Evolutionary conservation across 2,329 filamentous ascomycete genomes (phyloP).

Genomic region (Colletotrichum sp.): DNA sequence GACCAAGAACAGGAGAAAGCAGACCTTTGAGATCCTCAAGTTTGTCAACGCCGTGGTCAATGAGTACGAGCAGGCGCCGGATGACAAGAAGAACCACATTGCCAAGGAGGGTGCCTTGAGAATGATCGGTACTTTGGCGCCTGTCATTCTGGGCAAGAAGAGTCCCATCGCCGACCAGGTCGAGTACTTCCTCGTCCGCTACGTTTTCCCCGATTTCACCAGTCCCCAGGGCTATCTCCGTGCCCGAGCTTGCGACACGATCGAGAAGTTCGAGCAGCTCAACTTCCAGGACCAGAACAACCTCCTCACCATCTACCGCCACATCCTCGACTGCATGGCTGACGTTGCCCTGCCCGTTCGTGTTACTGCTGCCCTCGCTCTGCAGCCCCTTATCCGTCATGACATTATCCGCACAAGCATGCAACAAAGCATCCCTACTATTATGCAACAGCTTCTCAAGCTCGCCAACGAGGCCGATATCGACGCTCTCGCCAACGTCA

Average conservation of each 20-base stretch:
- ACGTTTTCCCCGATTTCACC: slow-evolving; percentile 97
- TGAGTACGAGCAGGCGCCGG: slow-evolving; percentile 83
- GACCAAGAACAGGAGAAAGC: slow-evolving; percentile 92
- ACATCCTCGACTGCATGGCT: slow-evolving; percentile 96
- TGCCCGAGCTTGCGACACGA: slow-evolving; percentile 92
- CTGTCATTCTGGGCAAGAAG: slow-evolving; percentile 96
- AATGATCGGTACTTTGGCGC: slow-evolving; percentile 95
- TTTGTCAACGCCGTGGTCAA: slow-evolving; percentile 97
- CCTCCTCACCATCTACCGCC: slow-evolving; percentile 92
- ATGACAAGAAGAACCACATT: slow-evolving; percentile 89
- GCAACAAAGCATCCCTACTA: slow-evolving; percentile 97
- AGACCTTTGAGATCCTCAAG: slow-evolving; percentile 91
- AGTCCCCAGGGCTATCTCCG: slow-evolving; percentile 91
- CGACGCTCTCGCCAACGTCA: slow-evolving; percentile 95
- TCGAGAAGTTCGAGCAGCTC: slow-evolving; percentile 97
- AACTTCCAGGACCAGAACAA: slow-evolving; percentile 98
- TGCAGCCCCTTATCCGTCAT: slow-evolving; percentile 95
- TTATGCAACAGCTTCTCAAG: slow-evolving; percentile 98
- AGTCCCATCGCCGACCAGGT: slow-evolving; percentile 97
- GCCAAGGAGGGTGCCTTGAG: slow-evolving; percentile 96
- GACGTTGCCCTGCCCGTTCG: slow-evolving; percentile 92
- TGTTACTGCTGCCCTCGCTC: slow-evolving; percentile 89
- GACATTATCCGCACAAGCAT: slow-evolving; percentile 93
- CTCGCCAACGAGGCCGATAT: slow-evolving; percentile 98
- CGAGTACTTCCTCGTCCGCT: slow-evolving; percentile 97